Evolutionary conservation across 306 rosid species (phyloP).

Genomic region (Vicia villosa): DNA sequence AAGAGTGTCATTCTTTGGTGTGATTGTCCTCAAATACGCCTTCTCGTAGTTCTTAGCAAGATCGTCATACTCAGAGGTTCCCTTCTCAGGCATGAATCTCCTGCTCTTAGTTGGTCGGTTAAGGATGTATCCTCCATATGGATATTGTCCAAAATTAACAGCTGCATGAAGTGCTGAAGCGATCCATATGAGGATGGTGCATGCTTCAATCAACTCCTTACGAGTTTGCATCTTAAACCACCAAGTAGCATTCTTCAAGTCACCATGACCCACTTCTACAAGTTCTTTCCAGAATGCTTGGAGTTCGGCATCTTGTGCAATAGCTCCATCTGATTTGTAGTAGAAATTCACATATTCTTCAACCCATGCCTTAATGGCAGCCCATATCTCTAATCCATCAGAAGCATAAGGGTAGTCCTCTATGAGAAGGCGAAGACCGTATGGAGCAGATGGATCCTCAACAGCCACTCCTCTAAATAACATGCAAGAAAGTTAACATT

Average conservation of each 20-base stretch:
- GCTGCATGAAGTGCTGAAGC: slow-evolving; percentile 10
- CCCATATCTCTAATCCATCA: slow-evolving; percentile 9
- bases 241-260: background rate
- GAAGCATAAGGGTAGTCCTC: slow-evolving; percentile 8
- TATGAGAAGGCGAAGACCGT: background rate
- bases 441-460: background rate
- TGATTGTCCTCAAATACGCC: background rate
- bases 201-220: background rate
- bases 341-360: slow-evolving; percentile 10
- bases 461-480: slow-evolving; percentile 8
- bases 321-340: background rate
- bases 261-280: background rate
- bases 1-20: slow-evolving; percentile 1
- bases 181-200: background rate
- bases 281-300: slow-evolving; percentile 11
- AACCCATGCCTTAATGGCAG: slow-evolving; percentile 3
- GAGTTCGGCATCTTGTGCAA: background rate
- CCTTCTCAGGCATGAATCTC: background rate
- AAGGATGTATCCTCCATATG: slow-evolving; percentile 9
- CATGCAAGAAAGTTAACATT: background rate
- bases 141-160: slow-evolving; percentile 6
- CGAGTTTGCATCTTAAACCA: slow-evolving; percentile 4
- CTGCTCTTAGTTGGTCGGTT: slow-evolving; percentile 2
- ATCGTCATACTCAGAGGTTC: background rate
- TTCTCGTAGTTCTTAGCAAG: slow-evolving; percentile 3